phyloP scores from a whole-genome alignment of 768 basidiomycete genomes.

The Tephrocybe sp. region DNA sequence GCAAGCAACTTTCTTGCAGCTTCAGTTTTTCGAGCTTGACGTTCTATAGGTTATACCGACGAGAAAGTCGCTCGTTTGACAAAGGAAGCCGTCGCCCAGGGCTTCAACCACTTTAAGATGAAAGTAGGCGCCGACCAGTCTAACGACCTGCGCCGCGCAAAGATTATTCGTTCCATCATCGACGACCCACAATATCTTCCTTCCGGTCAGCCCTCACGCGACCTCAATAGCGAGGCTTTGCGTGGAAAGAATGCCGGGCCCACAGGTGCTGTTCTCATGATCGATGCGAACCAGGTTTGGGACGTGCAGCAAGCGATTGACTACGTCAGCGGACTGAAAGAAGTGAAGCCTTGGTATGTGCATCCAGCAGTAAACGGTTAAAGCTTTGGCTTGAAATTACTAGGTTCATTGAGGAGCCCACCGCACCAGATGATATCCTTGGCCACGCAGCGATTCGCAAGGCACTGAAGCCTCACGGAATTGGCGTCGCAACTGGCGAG shows the following conservation, averaged over 20 bases:
- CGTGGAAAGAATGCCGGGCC: conserved; percentile 93
- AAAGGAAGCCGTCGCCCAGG: conserved; percentile 77
- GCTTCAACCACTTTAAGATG: conserved; percentile 99
- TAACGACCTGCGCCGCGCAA: conserved; percentile 84
- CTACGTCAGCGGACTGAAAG: conserved; percentile 77
- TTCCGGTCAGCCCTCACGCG: conserved; percentile 50
- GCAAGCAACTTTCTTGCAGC: conserved; percentile 30
- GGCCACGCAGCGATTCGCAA: conserved; percentile 81
- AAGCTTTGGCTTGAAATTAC: no score
- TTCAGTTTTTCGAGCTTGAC: not conserved
- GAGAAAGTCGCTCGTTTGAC: conserved; percentile 89
- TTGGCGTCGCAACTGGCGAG: conserved; percentile 93
- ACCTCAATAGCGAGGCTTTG: conserved; percentile 62
- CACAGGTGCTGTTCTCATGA: conserved; percentile 93
- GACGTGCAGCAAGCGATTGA: conserved; percentile 92
- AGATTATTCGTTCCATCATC: conserved; percentile 91
- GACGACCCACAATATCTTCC: conserved; percentile 89
- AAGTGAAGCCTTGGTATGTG: conserved; percentile 85
- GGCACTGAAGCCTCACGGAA: conserved; percentile 74
- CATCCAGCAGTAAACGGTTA: no score
- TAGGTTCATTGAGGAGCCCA: conserved; percentile 94
- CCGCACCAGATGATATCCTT: conserved; percentile 88
- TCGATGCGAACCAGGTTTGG: conserved; percentile 97
- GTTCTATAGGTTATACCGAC: conserved; percentile 74
- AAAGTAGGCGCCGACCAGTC: conserved; percentile 88